Evolutionary conservation across 2,329 filamentous ascomycete genomes (phyloP).

Genomic region (Elsinoe necatrix): DNA sequence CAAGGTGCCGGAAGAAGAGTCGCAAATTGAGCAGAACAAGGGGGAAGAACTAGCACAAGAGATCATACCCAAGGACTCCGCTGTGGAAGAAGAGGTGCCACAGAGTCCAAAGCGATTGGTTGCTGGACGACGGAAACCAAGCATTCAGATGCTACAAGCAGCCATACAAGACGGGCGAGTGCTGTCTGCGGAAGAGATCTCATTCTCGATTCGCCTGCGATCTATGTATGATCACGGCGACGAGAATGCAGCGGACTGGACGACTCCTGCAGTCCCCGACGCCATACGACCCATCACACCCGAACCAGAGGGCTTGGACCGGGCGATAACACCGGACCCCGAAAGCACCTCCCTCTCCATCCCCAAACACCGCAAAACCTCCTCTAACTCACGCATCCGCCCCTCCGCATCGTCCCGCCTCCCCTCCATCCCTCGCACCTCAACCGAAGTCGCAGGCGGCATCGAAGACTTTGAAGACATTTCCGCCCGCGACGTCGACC

Average conservation of each 20-base stretch:
- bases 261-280: conserved; percentile 10
- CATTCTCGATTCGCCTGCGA: conserved; percentile 53
- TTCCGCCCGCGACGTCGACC: conserved; percentile 50
- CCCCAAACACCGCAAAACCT: conserved; percentile 15
- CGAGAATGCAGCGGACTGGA: conserved; percentile 44
- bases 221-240: conserved; percentile 57
- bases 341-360: conserved; percentile 3
- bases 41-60: neutral
- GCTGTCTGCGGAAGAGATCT: conserved; percentile 56
- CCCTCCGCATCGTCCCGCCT: conserved; percentile 17
- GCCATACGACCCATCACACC: conserved; percentile 7
- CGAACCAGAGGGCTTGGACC: conserved; percentile 8
- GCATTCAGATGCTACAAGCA: conserved; percentile 31
- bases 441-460: conserved; percentile 52
- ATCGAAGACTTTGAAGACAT: conserved; percentile 59
- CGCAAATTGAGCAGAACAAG: conserved; percentile 2
- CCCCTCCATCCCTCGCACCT: conserved; percentile 40
- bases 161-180: conserved; percentile 35
- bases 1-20: neutral
- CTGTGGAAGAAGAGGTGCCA: conserved; percentile 20
- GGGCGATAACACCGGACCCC: conserved; percentile 17
- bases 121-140: conserved; percentile 28
- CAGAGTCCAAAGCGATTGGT: conserved; percentile 20
- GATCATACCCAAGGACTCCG: conserved; percentile 23
- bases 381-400: conserved; percentile 6